Base-by-base conservation (phyloP, 2,329 filamentous ascomycete species). In the Endoconidiophora laricicola region DNA sequence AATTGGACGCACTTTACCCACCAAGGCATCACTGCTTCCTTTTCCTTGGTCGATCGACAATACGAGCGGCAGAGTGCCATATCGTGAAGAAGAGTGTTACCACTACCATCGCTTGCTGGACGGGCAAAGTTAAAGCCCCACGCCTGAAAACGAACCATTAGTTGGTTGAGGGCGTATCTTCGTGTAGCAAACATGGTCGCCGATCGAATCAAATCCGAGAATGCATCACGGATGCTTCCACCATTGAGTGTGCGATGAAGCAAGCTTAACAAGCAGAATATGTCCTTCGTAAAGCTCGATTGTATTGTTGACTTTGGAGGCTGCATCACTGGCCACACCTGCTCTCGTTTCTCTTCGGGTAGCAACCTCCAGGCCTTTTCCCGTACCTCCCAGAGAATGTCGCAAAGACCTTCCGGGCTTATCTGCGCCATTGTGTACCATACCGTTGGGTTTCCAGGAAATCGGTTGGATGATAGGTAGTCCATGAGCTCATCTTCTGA, bases 321-420 rank as follows among this genome's bases (percentile, higher is more conserved):
- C 18, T 43, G 47, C 46, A 52, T 52, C 36, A 52, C 50, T 18
- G 43, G 50, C 50, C 46, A 52, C 18, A 46, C 38, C 38, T 39
- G 12, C 16, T 14, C 12, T 18, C 22, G 36, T 20, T 36, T 42
- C 18, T 20, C 37, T n/a, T 40, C 4, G 2, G 50, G 50, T 12
- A 52, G 40, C 5, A 44, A 16, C 26, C 39, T 44, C 46, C 37
- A 49, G 23, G 50, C 50, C 24, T 45, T 49, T 18, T 52, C 50
- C 9, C 50, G 50, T n/a, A 52, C 46, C 37, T 52, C 50, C 50
- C 43, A 52, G 14, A 49, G 38, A 9, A 52, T 36, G n/a, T 49
- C 46, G n/a, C 36, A 40, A 29, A 52, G 38, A 14, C 39, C 38
- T n/a, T 46, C 40, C 7, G 42, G 36, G 18, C 42, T 46, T 29